Percentiles rank a stretch among this genome's conserved stretches.
Conservation (phyloP, 2,329 filamentous ascomycete species). For the Coniochaeta hoffmannii region DNA sequence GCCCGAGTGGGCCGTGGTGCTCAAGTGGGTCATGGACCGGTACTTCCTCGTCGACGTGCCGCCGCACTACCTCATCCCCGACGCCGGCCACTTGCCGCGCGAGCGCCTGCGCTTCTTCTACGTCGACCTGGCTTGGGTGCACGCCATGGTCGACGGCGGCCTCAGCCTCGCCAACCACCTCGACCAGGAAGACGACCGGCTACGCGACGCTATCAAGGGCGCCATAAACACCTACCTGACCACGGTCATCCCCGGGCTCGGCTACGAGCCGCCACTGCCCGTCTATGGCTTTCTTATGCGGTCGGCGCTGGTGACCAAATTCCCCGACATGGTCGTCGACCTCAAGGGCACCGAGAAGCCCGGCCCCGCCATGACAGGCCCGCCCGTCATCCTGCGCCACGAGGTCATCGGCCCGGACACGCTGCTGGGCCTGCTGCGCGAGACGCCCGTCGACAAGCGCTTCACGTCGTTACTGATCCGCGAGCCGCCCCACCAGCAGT, state of each 20-base stretch:
- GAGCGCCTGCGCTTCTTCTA: constrained; percentile 30
- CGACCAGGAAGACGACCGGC: constrained; percentile 10
- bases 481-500: too few relatives aligned
- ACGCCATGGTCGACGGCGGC: constrained; percentile 30
- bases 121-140: constrained; percentile 29
- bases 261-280: constrained; percentile 18
- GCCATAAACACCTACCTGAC: constrained; percentile 16
- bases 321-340: constrained; percentile 15
- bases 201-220: constrained; percentile 17
- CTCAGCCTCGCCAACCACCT: constrained; percentile 28
- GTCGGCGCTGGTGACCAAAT: constrained; percentile 15
- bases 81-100: constrained; percentile 21
- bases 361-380: too few relatives aligned
- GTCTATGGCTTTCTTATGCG: constrained; percentile 23
- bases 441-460: too few relatives aligned
- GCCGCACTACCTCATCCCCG: constrained; percentile 25
- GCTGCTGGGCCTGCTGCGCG: too few relatives aligned
- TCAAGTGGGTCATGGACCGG: constrained; percentile 7
- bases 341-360: too few relatives aligned
- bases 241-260: background rate
- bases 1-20: constrained; percentile 4
- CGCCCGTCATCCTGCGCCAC: too few relatives aligned
- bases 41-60: constrained; percentile 6
- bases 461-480: too few relatives aligned
- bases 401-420: too few relatives aligned